A percentile compares a stretch with the other conserved stretches of the same genome.
Conservation (phyloP, 768 basidiomycete genomes). For the Neoboletus magnificus region DNA sequence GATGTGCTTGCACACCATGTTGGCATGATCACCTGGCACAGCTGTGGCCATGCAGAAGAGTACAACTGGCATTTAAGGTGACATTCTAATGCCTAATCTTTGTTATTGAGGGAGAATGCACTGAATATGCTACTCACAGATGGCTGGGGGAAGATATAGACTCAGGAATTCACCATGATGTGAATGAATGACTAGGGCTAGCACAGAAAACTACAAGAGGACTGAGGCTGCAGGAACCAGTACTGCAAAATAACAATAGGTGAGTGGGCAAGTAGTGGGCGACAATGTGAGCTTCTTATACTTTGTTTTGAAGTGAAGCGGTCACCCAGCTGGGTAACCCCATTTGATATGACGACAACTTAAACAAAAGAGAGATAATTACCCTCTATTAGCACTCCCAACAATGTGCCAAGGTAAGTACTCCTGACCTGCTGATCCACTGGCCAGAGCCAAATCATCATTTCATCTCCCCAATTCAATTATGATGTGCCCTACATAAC, state of each 20-base stretch:
- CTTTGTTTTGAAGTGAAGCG: no score
- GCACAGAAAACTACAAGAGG: background rate
- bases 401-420: no score
- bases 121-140: background rate
- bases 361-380: background rate
- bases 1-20: background rate
- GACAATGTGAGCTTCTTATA: background rate
- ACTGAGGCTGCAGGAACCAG: background rate
- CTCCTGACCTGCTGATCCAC: no score
- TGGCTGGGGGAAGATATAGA: background rate
- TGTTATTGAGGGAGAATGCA: background rate
- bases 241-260: background rate
- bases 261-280: background rate
- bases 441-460: no score
- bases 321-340: background rate
- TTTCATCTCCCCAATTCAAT: no score
- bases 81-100: background rate
- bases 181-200: background rate
- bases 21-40: background rate
- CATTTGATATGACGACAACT: background rate
- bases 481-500: no score
- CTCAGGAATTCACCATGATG: background rate
- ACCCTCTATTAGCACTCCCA: no score
- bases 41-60: background rate
- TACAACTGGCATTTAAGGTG: conserved; percentile 3